phyloP scores from a whole-genome alignment of 2,329 filamentous ascomycete species.

The Mollisiaceae sp. region DNA sequence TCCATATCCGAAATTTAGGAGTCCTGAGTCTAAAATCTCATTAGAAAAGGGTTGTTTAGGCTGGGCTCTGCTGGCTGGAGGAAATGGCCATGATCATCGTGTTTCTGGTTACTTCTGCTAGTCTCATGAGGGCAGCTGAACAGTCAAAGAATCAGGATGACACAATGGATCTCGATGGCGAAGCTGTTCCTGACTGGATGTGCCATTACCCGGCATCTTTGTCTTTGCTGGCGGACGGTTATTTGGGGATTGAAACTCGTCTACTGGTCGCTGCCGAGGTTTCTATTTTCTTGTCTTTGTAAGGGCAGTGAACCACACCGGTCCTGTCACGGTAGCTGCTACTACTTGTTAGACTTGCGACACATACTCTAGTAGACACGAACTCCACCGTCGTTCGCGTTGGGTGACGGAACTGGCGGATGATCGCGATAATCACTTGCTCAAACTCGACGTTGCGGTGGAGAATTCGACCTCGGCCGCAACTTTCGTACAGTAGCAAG shows the following conservation, averaged over 20 bases:
- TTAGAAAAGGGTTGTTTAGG: not conserved
- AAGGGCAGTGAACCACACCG: not conserved
- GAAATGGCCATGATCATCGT: not conserved
- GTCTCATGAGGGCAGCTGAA: slow-evolving; percentile 1
- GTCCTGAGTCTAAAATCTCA: slow-evolving; percentile 5
- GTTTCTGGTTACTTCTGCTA: not conserved
- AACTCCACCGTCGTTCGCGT: not conserved
- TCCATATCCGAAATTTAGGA: not conserved
- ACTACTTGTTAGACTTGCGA: not conserved
- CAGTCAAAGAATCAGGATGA: slow-evolving; percentile 3
- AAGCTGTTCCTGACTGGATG: slow-evolving; percentile 10
- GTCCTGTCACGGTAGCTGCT: not conserved
- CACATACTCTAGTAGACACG: not conserved
- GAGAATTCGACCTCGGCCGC: not conserved
- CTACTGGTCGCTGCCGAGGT: not conserved
- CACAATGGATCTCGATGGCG: not conserved
- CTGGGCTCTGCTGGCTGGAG: not conserved
- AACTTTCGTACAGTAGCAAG: slow-evolving; percentile 5
- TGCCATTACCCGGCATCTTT: slow-evolving; percentile 14
- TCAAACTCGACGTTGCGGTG: slow-evolving; percentile 6
- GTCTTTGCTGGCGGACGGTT: not conserved
- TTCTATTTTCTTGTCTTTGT: not conserved
- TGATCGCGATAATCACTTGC: slow-evolving; percentile 7
- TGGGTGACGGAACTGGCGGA: slow-evolving; percentile 2
- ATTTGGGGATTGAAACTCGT: slow-evolving; percentile 13